Percentiles rank a stretch among this genome's conserved stretches.
Conservation (phyloP, 371 early-diverging fungal genomes). For the Rhizopus microsporus region DNA sequence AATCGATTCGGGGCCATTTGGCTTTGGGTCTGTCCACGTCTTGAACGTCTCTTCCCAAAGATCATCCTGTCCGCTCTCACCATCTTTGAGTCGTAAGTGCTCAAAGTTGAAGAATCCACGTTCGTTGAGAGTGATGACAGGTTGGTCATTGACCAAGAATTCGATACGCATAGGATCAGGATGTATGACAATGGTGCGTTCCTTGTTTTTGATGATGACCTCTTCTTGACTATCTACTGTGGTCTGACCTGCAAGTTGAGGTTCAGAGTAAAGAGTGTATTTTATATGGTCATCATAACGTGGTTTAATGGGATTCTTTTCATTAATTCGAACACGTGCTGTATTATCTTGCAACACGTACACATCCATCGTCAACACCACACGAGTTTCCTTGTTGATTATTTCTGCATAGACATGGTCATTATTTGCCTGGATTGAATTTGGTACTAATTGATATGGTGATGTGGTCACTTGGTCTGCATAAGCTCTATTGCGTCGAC, state of each 20-base stretch:
- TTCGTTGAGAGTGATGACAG: slow-evolving; percentile 78
- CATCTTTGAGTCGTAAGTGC: slow-evolving; percentile 71
- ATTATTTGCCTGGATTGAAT: slow-evolving; percentile 49
- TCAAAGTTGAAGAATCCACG: slow-evolving; percentile 86
- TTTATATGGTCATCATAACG: slow-evolving; percentile 74
- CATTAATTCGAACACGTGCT: slow-evolving; percentile 71
- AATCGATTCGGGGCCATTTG: slow-evolving; percentile 87
- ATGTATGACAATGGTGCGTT: slow-evolving; percentile 51
- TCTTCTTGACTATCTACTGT: slow-evolving; percentile 3
- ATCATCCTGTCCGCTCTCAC: slow-evolving; percentile 61
- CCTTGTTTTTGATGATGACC: slow-evolving; percentile 24
- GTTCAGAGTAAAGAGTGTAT: slow-evolving; percentile 56
- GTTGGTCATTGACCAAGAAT: slow-evolving; percentile 59
- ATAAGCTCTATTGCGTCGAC: slow-evolving; percentile 85
- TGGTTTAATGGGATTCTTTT: slow-evolving; percentile 64
- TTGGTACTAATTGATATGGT: slow-evolving; percentile 63
- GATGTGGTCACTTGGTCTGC: slow-evolving; percentile 63
- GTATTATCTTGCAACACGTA: slow-evolving; percentile 59
- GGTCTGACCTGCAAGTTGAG: slow-evolving; percentile 24
- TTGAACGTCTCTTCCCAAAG: slow-evolving; percentile 91
- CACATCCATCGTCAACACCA: slow-evolving; percentile 49
- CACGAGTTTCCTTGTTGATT: slow-evolving; percentile 53
- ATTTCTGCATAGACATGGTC: slow-evolving; percentile 62
- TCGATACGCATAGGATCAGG: slow-evolving; percentile 69
- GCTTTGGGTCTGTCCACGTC: slow-evolving; percentile 87